phyloP scores from a whole-genome alignment of 306 rosid genomes.

The Mucuna pruriens region DNA sequence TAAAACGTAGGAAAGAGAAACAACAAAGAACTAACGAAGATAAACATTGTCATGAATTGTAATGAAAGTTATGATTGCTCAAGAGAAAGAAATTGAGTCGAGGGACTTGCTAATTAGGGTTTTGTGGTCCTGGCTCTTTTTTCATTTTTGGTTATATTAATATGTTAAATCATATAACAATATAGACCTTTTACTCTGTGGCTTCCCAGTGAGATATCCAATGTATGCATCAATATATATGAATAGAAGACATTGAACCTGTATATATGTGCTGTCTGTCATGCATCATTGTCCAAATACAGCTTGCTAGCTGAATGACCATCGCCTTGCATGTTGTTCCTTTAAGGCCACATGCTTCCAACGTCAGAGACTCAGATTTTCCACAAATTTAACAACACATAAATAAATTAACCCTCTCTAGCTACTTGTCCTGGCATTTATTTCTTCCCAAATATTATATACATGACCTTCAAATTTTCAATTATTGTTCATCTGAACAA shows the following conservation, averaged over 20 bases:
- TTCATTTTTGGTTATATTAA: not conserved
- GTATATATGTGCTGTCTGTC: not conserved
- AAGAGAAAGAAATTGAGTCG: not conserved
- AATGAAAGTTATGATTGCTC: not conserved
- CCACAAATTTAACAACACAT: not conserved
- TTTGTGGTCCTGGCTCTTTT: not conserved
- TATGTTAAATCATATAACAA: not conserved
- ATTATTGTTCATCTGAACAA: not conserved
- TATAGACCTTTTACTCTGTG: not conserved
- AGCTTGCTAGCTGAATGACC: not conserved
- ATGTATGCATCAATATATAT: not conserved
- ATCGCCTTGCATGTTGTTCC: not conserved
- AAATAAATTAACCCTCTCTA: too few species aligned
- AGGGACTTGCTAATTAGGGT: not conserved
- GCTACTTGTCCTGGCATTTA: not conserved
- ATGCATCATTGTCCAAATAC: not conserved
- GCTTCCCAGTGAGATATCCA: not conserved
- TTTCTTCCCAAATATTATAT: not conserved
- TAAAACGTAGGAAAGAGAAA: not conserved
- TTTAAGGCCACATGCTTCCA: not conserved
- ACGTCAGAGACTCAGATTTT: not conserved
- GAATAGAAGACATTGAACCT: not conserved
- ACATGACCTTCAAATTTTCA: too few species aligned
- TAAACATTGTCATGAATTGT: too few species aligned
- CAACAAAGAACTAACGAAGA: too few species aligned